These are phyloP conservation scores for Lachnellula suecica DNA, from an alignment of 2,329 filamentous ascomycete genomes.

Conservation along the genomic window DNA sequence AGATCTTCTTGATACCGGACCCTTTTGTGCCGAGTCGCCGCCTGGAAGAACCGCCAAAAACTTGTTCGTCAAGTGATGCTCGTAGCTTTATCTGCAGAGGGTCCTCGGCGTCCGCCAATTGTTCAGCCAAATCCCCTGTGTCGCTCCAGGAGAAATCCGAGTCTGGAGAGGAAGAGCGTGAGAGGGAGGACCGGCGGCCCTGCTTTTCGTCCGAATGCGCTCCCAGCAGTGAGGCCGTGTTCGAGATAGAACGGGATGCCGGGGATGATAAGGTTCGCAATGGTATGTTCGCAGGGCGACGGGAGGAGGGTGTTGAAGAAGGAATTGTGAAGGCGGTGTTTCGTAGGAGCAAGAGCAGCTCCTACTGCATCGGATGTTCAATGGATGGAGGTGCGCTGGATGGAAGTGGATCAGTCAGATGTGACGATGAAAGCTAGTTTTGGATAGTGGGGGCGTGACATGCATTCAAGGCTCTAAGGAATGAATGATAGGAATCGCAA, in stretches of 20 bases:
- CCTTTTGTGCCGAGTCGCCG: conserved; percentile 55
- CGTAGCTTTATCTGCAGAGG: conserved; percentile 71
- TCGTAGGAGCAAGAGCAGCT: conserved; percentile 66
- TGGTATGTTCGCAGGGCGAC: conserved; percentile 82
- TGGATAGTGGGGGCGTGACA: too few species aligned
- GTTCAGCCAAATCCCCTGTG: conserved; percentile 92
- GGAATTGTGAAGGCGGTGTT: conserved; percentile 75
- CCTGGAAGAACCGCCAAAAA: conserved; percentile 50
- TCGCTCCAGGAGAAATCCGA: conserved; percentile 87
- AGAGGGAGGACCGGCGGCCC: conserved; percentile 40
- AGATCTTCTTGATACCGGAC: conserved; percentile 62
- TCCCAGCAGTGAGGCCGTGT: conserved; percentile 47
- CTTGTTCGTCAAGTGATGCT: conserved; percentile 62
- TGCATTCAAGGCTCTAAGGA: too few species aligned
- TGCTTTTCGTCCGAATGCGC: conserved; percentile 41
- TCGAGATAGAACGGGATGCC: conserved; percentile 29
- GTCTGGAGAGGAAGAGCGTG: conserved; percentile 56
- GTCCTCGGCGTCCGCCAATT: conserved; percentile 80
- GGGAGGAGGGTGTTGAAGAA: conserved; percentile 60
- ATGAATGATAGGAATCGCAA: too few species aligned
- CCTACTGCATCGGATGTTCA: conserved; percentile 42
- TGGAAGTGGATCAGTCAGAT: too few species aligned
- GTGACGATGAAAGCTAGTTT: too few species aligned
- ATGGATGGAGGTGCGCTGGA: background rate
- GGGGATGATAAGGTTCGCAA: conserved; percentile 68